A percentile compares a stretch with the other conserved stretches of the same genome.
phyloP scores from a whole-genome alignment of 805 yeast species.

The Cyberlindnera mycetangii region DNA sequence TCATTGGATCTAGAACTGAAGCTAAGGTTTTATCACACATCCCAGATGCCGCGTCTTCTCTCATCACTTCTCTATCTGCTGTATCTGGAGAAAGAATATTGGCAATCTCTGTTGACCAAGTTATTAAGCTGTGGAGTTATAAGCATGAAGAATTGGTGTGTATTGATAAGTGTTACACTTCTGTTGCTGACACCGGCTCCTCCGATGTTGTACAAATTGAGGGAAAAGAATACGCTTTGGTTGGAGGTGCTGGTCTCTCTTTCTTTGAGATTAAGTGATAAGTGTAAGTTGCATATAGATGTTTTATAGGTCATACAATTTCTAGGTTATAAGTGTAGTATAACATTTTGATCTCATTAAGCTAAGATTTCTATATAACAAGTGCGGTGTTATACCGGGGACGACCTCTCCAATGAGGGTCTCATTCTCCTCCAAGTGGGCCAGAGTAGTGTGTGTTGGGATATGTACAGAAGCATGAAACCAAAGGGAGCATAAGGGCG shows the following conservation, averaged over 20 bases:
- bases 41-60: slow-evolving; percentile 75
- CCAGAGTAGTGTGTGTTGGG: not conserved
- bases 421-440: not conserved
- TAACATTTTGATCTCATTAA: not conserved
- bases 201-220: slow-evolving; percentile 39
- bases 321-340: not conserved
- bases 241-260: slow-evolving; percentile 87
- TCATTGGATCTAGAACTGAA: slow-evolving; percentile 23
- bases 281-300: not conserved
- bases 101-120: slow-evolving; percentile 84
- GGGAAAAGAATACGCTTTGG: slow-evolving; percentile 34
- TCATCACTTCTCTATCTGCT: slow-evolving; percentile 64
- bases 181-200: slow-evolving; percentile 90
- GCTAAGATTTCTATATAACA: not conserved
- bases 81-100: slow-evolving; percentile 36
- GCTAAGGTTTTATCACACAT: slow-evolving; percentile 34
- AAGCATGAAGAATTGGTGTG: slow-evolving; percentile 27
- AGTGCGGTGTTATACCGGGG: not conserved
- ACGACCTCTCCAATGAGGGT: not conserved
- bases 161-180: slow-evolving; percentile 54
- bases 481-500: not conserved
- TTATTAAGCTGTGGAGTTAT: slow-evolving; percentile 60
- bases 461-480: slow-evolving; percentile 3
- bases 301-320: not conserved
- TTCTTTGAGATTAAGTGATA: slow-evolving; percentile 36